A percentile compares a stretch with the other conserved stretches of the same genome.
phyloP scores from a whole-genome alignment of 371 early-diverging fungal genomes.

The Coemansia sp. region DNA sequence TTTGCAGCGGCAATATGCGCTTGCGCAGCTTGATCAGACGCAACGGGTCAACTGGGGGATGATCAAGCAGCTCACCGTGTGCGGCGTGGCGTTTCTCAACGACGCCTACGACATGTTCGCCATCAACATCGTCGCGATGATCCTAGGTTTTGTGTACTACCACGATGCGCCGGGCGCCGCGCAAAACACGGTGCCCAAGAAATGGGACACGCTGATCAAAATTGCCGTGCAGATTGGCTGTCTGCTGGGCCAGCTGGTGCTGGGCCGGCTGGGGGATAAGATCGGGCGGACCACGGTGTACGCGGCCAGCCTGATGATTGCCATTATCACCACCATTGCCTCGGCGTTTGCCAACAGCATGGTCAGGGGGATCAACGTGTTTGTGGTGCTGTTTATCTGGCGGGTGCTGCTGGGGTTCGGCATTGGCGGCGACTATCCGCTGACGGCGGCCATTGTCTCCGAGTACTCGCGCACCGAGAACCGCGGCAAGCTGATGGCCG shows the following conservation, averaged over 20 bases:
- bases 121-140: too few relatives aligned
- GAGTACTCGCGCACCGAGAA: conserved; percentile 77
- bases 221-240: conserved; percentile 82
- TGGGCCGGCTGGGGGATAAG: conserved; percentile 84
- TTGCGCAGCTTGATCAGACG: too few relatives aligned
- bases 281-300: conserved; percentile 83
- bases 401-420: conserved; percentile 82
- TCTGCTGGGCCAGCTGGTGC: conserved; percentile 76
- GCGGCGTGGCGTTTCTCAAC: too few relatives aligned
- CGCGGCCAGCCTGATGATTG: conserved; percentile 80
- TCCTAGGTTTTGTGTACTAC: too few relatives aligned
- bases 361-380: conserved; percentile 66
- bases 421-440: conserved; percentile 84
- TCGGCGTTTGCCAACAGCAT: conserved; percentile 75
- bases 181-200: too few relatives aligned
- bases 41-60: too few relatives aligned
- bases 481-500: conserved; percentile 79
- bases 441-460: conserved; percentile 84
- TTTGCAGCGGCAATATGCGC: too few relatives aligned
- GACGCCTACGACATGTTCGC: too few relatives aligned
- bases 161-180: too few relatives aligned
- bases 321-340: conserved; percentile 73
- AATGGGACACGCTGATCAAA: conserved; percentile 54
- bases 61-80: too few relatives aligned
- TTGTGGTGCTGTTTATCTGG: conserved; percentile 77